Evolutionary conservation across 257 asterid genomes (phyloP).

Genomic region (Solanum bulbocastanum): DNA sequence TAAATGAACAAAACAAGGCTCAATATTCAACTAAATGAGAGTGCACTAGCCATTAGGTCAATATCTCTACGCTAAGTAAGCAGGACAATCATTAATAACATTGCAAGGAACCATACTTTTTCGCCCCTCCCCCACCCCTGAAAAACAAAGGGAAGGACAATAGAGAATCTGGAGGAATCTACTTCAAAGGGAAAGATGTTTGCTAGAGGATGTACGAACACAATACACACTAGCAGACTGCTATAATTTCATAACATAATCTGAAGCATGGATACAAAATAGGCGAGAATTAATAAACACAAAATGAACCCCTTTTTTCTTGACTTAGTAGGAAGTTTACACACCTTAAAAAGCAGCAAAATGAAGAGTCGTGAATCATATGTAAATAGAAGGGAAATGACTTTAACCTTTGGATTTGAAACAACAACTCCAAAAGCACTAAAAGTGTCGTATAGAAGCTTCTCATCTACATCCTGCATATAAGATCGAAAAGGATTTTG

Average conservation of each 20-base stretch:
- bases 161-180: background rate
- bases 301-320: background rate
- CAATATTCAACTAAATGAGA: background rate
- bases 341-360: background rate
- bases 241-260: background rate
- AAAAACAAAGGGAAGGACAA: background rate
- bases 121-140: background rate
- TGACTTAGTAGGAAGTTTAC: background rate
- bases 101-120: background rate
- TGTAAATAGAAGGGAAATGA: constrained; percentile 5
- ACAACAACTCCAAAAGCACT: constrained; percentile 94
- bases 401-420: constrained; percentile 71
- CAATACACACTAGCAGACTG: background rate
- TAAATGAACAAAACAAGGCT: background rate
- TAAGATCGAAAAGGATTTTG: background rate
- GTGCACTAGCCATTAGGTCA: background rate
- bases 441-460: constrained; percentile 85
- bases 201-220: background rate
- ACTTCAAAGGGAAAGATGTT: background rate
- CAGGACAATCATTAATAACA: background rate
- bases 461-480: constrained; percentile 94
- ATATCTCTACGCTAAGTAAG: background rate
- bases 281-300: background rate
- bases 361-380: background rate
- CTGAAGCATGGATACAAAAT: background rate